phyloP scores from a whole-genome alignment of 352 stramenopile genomes.

The Globisporangium yorkense region DNA sequence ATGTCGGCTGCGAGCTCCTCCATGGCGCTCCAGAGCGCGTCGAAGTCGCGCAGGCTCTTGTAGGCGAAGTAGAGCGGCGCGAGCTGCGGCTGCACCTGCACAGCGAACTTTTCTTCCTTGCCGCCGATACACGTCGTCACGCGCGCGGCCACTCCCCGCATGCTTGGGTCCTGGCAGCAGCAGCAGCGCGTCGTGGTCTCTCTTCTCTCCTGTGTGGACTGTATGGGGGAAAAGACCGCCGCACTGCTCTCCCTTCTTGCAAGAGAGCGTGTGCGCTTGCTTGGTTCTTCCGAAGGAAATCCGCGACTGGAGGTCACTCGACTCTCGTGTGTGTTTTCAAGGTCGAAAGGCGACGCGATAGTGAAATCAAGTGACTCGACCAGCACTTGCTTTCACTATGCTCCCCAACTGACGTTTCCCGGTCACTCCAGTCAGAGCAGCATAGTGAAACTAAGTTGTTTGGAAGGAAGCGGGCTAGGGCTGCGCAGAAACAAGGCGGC shows the following conservation, averaged over 20 bases:
- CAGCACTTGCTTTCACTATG: not conserved
- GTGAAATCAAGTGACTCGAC: too few relatives aligned
- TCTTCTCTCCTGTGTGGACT: not conserved
- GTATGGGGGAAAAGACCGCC: not conserved
- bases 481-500: not conserved
- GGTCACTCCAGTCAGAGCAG: too few relatives aligned
- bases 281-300: not conserved
- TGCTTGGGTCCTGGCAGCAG: slow-evolving; percentile 20
- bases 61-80: slow-evolving; percentile 70
- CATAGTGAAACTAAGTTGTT: too few relatives aligned
- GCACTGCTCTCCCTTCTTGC: too few relatives aligned
- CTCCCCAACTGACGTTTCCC: too few relatives aligned
- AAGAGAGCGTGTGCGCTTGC: not conserved
- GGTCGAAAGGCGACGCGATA: too few relatives aligned
- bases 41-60: slow-evolving; percentile 73
- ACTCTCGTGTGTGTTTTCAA: too few relatives aligned
- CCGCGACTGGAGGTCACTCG: not conserved
- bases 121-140: slow-evolving; percentile 79
- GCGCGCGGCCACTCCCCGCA: slow-evolving; percentile 58
- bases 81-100: slow-evolving; percentile 42
- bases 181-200: slow-evolving; percentile 1
- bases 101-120: slow-evolving; percentile 73
- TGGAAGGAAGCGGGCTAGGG: not conserved
- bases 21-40: slow-evolving; percentile 58
- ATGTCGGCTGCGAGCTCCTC: slow-evolving; percentile 47